These are phyloP conservation scores for Bryum argenteum DNA, from an alignment of 225 moss, liverwort and hornwort species.

Conservation along the genomic window DNA sequence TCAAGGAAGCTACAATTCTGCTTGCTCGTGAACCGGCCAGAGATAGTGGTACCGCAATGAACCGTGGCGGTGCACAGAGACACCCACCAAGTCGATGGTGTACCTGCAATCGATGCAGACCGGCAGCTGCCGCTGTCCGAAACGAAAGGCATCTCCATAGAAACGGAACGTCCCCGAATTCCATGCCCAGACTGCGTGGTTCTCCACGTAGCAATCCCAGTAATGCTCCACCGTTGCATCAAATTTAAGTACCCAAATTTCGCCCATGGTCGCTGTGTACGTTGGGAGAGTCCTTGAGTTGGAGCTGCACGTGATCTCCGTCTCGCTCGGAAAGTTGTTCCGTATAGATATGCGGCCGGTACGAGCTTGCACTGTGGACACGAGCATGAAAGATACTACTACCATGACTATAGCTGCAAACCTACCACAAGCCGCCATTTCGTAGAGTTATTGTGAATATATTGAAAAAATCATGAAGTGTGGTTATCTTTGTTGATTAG, in stretches of 20 bases:
- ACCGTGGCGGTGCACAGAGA: neutral
- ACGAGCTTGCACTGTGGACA: neutral
- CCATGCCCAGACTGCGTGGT: neutral
- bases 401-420: neutral
- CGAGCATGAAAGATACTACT: neutral
- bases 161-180: slow-evolving; percentile 9
- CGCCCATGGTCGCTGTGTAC: neutral
- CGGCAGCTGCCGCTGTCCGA: neutral
- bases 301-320: slow-evolving; percentile 2
- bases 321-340: slow-evolving; percentile 5
- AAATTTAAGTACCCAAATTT: slow-evolving; percentile 16
- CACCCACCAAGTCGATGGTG: slow-evolving; percentile 4
- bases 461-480: too few species aligned
- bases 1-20: too few species aligned
- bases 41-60: slow-evolving; percentile 4
- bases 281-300: neutral
- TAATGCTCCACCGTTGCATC: neutral
- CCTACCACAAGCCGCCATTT: too few species aligned
- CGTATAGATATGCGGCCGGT: neutral
- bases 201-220: slow-evolving; percentile 27
- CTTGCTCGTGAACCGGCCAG: too few species aligned
- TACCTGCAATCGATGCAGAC: slow-evolving; percentile 14
- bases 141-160: slow-evolving; percentile 22
- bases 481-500: too few species aligned
- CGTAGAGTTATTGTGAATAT: too few species aligned